phyloP scores from a whole-genome alignment of 2,329 filamentous ascomycete species.

The Davidsoniella eucalypti region DNA sequence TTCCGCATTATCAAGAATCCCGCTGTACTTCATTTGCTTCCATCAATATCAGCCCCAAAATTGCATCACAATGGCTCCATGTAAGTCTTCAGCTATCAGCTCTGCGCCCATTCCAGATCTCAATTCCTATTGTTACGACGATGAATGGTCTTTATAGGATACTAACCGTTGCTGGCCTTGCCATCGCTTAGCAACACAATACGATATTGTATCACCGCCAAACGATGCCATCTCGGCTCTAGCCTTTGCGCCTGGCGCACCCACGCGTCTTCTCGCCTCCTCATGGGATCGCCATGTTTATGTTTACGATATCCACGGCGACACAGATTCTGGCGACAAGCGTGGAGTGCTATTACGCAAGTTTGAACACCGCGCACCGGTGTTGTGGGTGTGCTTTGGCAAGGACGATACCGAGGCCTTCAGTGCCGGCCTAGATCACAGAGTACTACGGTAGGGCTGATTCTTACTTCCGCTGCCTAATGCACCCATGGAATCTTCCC shows the following conservation, averaged over 20 bases:
- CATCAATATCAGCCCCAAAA: neutral
- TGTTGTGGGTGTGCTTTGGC: constrained; percentile 86
- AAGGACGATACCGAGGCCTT: constrained; percentile 69
- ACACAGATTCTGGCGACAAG: constrained; percentile 31
- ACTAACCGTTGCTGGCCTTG: neutral
- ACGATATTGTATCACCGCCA: constrained; percentile 67
- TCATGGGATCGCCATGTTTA: constrained; percentile 93
- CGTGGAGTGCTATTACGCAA: constrained; percentile 49
- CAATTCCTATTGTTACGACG: neutral
- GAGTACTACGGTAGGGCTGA: constrained; percentile 52
- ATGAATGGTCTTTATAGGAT: neutral
- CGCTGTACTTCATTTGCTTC: neutral
- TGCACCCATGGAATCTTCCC: neutral
- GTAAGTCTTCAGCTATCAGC: constrained; percentile 1
- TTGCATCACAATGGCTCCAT: constrained; percentile 11
- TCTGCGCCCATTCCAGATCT: neutral
- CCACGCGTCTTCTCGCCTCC: constrained; percentile 65
- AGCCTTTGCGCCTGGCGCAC: constrained; percentile 65
- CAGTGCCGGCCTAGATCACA: constrained; percentile 72
- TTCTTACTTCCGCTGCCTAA: neutral
- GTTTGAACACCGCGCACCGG: constrained; percentile 67
- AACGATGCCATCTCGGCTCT: constrained; percentile 76
- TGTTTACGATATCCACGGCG: constrained; percentile 54
- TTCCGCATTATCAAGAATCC: neutral
- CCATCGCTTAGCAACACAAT: constrained; percentile 46